These are phyloP conservation scores for Zelopaecilomyces penicillatus DNA, from an alignment of 2,329 filamentous ascomycete genomes.

Conservation along the genomic window DNA sequence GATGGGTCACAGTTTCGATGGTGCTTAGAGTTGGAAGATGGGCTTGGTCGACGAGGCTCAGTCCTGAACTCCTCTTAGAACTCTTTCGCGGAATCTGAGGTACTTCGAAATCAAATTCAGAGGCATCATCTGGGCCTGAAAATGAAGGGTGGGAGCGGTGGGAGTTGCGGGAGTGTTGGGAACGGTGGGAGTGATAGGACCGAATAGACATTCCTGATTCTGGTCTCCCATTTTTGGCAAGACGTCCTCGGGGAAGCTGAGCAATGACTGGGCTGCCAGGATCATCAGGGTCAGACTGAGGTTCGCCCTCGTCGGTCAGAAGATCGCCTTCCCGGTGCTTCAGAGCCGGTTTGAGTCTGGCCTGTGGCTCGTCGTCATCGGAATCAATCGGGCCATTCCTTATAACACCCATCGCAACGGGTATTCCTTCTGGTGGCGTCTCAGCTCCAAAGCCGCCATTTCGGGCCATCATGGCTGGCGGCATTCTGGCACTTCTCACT, in stretches of 20 bases:
- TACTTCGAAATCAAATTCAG: conserved; percentile 28
- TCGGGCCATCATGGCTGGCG: conserved; percentile 58
- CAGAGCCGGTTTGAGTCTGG: conserved; percentile 13
- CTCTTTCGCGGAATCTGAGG: conserved; percentile 64
- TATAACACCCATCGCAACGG: conserved; percentile 53
- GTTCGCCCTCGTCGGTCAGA: conserved; percentile 38
- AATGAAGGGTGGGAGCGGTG: too few relatives aligned
- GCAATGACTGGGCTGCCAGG: conserved; percentile 25
- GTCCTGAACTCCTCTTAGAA: conserved; percentile 52
- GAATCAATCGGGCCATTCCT: conserved; percentile 56
- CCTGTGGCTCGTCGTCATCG: conserved; percentile 41
- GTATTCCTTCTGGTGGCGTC: conserved; percentile 57
- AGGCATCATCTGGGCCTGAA: conserved; percentile 27
- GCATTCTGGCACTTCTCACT: conserved; percentile 80
- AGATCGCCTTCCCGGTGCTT: conserved; percentile 27
- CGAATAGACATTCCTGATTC: too few relatives aligned
- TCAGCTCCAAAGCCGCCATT: conserved; percentile 51
- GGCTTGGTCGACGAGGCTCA: conserved; percentile 18
- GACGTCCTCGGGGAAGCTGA: conserved; percentile 14
- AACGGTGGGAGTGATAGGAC: too few relatives aligned
- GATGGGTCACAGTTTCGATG: conserved; percentile 13
- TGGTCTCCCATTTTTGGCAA: not conserved
- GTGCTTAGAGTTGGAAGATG: conserved; percentile 29
- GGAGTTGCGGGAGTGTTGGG: too few relatives aligned
- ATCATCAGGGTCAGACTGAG: conserved; percentile 34